Base-by-base conservation (phyloP, 352 stramenopile genomes). In the Globisporangium cederbergense region DNA sequence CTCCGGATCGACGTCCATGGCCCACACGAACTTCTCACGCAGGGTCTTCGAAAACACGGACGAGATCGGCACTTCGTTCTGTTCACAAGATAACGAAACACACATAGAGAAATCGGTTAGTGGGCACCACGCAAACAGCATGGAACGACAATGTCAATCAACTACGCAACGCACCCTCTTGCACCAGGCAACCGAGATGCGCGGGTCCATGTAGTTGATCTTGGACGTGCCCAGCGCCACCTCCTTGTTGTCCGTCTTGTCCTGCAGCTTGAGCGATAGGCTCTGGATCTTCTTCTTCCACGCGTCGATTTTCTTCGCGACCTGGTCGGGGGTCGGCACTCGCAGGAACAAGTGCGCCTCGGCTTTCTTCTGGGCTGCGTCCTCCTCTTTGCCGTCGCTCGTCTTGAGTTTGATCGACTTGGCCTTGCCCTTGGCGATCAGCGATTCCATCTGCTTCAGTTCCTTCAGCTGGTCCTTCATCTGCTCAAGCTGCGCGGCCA, bases 161-260 rank as follows among this genome's bases (percentile, higher is more conserved):
- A 18, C 9, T 3, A 46, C 40, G 40, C 11, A 62, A 98, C 98
- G 51, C 95, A 98, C 72, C 64, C 96, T 81, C 77, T 99, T 99
- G 84, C 97, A 99, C 96, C 97, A 99, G 45, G 98, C 98, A 52
- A 99, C 97, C 20, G 95, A 98, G 73, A 99, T 99, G 61, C 98
- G 91, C 22, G 98, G 98, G 78, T 99, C 98, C 97, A 99, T 99
- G 77, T 99, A 99, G 74, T 99, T 99, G 75, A 99, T 97, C 85
- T 99, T 99, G 66, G 96, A 99, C 66, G 98, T 99, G 71, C 97
- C 96, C 11, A 99, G 87, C 32, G 97, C 96, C 6, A 98, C 95
- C 68, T 99, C 96, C 73, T 99, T 99, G 81, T 99, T 99, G 73
- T 99, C 97, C 63, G 98, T 93, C 73, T 99, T 99, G 80, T 99